phyloP scores from a whole-genome alignment of 768 basidiomycete species.

The Pleurotus tuber-regium region DNA sequence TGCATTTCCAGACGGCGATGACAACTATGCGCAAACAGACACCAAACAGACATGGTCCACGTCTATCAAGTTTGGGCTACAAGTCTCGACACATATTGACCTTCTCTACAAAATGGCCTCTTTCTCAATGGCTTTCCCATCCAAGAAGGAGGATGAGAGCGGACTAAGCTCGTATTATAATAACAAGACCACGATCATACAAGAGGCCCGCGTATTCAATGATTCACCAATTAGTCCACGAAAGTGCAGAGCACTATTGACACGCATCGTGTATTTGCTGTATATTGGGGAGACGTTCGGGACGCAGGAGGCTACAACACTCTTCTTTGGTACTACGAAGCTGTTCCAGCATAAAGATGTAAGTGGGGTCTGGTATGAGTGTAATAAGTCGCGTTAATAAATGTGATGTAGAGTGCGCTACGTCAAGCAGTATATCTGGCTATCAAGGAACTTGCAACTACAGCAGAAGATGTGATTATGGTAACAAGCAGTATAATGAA shows the following conservation, averaged over 20 bases:
- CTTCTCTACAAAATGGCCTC: constrained; percentile 38
- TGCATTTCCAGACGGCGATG: constrained; percentile 12
- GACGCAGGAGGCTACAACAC: constrained; percentile 93
- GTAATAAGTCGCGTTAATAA: constrained; percentile 7
- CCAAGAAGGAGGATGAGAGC: constrained; percentile 97
- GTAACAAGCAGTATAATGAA: constrained; percentile 99
- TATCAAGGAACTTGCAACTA: constrained; percentile 93
- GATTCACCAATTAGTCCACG: constrained; percentile 98
- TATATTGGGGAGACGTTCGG: constrained; percentile 95
- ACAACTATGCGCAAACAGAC: constrained; percentile 24
- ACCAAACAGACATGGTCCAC: constrained; percentile 41
- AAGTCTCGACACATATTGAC: constrained; percentile 15
- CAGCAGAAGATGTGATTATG: constrained; percentile 99
- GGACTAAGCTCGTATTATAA: constrained; percentile 90
- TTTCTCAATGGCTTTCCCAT: constrained; percentile 68
- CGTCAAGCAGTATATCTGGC: constrained; percentile 98
- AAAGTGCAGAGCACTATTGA: constrained; percentile 94
- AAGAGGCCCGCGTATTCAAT: constrained; percentile 98
- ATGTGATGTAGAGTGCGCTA: constrained; percentile 69
- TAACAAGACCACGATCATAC: constrained; percentile 97
- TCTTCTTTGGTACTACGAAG: constrained; percentile 99
- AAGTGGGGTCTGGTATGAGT: constrained; percentile 34
- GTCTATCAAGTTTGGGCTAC: constrained; percentile 26
- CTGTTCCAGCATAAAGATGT: constrained; percentile 99
- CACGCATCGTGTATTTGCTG: constrained; percentile 93